Percentiles rank a stretch among this genome's conserved stretches.
phyloP scores from a whole-genome alignment of 2,329 filamentous ascomycete species.

The Colletotrichum tropicale region DNA sequence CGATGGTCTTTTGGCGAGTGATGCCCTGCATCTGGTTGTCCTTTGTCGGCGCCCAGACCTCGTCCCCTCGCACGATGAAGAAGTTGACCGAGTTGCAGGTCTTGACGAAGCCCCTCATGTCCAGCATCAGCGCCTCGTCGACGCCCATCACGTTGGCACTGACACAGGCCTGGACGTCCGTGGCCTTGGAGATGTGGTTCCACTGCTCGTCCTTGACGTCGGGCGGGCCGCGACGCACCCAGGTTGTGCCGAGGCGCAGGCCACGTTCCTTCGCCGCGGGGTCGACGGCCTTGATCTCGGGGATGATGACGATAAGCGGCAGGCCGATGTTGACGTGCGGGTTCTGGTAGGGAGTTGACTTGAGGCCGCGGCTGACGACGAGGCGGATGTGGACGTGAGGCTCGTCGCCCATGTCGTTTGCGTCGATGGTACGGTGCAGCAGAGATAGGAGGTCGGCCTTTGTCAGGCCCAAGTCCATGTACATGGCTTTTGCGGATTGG shows the following conservation, averaged over 20 bases:
- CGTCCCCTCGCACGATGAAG: conserved; percentile 33
- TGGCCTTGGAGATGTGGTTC: conserved; percentile 36
- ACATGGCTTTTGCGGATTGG: conserved; percentile 32
- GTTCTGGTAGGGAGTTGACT: conserved; percentile 30
- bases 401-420: conserved; percentile 29
- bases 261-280: conserved; percentile 25
- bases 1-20: conserved; percentile 33
- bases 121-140: conserved; percentile 33
- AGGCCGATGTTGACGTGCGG: conserved; percentile 30
- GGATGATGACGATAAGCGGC: conserved; percentile 33
- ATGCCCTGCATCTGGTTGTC: conserved; percentile 36
- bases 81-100: conserved; percentile 37
- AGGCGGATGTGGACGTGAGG: conserved; percentile 31
- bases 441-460: conserved; percentile 27
- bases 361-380: conserved; percentile 31
- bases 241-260: conserved; percentile 28
- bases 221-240: conserved; percentile 31
- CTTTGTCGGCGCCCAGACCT: conserved; percentile 35
- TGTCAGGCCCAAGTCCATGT: conserved; percentile 30
- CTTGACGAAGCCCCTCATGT: conserved; percentile 31
- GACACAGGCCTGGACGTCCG: conserved; percentile 33
- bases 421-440: conserved; percentile 28
- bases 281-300: conserved; percentile 29
- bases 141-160: conserved; percentile 32
- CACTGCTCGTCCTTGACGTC: conserved; percentile 35